Conservation (phyloP, 306 rosid genomes). For the Dicorynia guianensis region DNA sequence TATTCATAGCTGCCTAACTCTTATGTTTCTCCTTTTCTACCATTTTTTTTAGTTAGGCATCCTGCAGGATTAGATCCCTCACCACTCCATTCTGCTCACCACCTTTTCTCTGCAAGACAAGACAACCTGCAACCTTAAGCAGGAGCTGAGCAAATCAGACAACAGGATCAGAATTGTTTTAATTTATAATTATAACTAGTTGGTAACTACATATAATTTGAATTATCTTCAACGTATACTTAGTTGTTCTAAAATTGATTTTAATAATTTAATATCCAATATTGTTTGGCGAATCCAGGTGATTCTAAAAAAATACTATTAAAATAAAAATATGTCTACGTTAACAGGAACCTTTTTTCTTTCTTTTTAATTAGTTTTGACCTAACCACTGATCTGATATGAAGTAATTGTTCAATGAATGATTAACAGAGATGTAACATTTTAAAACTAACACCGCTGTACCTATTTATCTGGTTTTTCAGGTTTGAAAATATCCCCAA, state of each 20-base stretch:
- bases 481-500: too few relatives aligned
- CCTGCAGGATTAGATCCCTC: neutral
- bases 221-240: neutral
- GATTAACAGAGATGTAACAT: too few relatives aligned
- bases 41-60: neutral
- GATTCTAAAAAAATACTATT: too few relatives aligned
- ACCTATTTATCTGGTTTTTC: too few relatives aligned
- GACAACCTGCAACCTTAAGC: conserved; percentile 10
- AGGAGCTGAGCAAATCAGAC: neutral
- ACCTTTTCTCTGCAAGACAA: neutral
- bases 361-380: too few relatives aligned
- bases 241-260: conserved; percentile 4
- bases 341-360: too few relatives aligned
- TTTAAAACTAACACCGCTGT: too few relatives aligned
- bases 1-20: conserved; percentile 16
- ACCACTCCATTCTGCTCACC: neutral
- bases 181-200: neutral
- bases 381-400: too few relatives aligned
- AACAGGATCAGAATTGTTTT: neutral
- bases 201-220: neutral
- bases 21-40: conserved; percentile 7
- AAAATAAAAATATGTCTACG: too few relatives aligned
- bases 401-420: too few relatives aligned
- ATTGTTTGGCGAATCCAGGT: conserved; percentile 7
- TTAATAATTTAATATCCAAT: conserved; percentile 6